A percentile compares a stretch with the other conserved stretches of the same genome.
Conservation (phyloP, 345 rosid genomes). For the Salix suchowensis region DNA sequence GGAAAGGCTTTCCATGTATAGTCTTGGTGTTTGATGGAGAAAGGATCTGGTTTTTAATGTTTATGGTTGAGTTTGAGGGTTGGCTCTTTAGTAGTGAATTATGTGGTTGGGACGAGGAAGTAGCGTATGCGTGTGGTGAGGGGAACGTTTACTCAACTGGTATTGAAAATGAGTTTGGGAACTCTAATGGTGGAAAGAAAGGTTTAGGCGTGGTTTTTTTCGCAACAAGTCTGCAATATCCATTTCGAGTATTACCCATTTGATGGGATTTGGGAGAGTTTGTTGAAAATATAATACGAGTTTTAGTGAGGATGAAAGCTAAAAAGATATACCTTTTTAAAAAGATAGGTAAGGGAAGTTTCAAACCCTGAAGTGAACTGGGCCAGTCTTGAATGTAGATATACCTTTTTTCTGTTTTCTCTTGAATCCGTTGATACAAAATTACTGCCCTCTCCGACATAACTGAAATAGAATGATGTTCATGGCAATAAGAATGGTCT, state of each 20-base stretch:
- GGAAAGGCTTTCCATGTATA: neutral
- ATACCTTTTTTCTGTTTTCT: neutral
- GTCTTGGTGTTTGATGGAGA: neutral
- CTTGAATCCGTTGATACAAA: neutral
- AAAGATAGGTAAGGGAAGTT: neutral
- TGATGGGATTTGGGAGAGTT: neutral
- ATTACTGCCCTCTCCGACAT: neutral
- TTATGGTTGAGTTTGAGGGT: neutral
- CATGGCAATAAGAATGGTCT: neutral
- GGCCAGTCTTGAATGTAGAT: neutral
- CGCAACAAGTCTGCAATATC: neutral
- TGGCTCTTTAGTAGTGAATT: neutral
- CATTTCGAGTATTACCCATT: neutral
- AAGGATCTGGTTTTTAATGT: neutral
- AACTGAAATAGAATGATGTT: neutral
- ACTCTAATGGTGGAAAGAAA: neutral
- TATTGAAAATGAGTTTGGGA: neutral
- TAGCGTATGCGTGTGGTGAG: neutral
- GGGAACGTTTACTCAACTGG: neutral
- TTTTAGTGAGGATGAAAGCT: neutral
- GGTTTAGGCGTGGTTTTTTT: neutral
- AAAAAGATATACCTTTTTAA: neutral
- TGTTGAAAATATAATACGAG: neutral
- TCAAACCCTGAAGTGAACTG: neutral
- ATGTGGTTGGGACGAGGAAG: neutral